Percentiles rank a stretch among this genome's conserved stretches.
These are phyloP conservation scores for Pelargonium myrrhifolium DNA, from an alignment of 441 rosid genomes.

Conservation along the genomic window DNA sequence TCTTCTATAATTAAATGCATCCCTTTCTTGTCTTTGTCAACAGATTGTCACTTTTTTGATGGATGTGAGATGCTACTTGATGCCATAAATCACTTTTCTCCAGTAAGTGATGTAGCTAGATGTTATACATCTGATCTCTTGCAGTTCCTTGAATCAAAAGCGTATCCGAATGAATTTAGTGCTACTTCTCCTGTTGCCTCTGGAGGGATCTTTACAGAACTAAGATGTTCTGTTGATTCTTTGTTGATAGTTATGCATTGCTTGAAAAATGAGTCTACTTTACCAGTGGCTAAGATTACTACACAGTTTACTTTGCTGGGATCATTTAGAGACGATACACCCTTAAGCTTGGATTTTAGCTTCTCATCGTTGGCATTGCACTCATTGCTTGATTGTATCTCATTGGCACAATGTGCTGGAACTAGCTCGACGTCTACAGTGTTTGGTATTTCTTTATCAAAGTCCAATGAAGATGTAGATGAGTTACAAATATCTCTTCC, in stretches of 20 bases:
- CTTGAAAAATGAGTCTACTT: constrained; percentile 28
- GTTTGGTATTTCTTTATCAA: constrained; percentile 40
- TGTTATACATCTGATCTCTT: constrained; percentile 49
- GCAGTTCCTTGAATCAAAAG: constrained; percentile 51
- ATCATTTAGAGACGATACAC: constrained; percentile 49
- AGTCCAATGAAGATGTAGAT: constrained; percentile 32
- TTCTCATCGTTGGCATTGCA: constrained; percentile 48
- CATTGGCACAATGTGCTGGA: constrained; percentile 51
- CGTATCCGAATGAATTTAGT: constrained; percentile 31
- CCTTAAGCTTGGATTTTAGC: constrained; percentile 34
- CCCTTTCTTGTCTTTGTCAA: constrained; percentile 18
- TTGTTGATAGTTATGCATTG: constrained; percentile 36
- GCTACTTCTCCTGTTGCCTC: constrained; percentile 33
- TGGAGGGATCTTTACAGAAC: constrained; percentile 32
- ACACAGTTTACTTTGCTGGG: constrained; percentile 48
- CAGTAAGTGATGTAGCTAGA: constrained; percentile 49
- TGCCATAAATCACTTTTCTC: constrained; percentile 56
- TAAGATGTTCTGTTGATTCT: constrained; percentile 46
- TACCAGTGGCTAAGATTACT: constrained; percentile 53
- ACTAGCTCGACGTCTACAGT: constrained; percentile 38
- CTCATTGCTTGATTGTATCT: constrained; percentile 46
- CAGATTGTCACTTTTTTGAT: constrained; percentile 49
- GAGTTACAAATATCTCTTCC: constrained; percentile 60
- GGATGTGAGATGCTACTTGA: constrained; percentile 57
- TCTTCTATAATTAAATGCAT: constrained; percentile 15